Base-by-base conservation (phyloP, 495 filamentous ascomycete genomes). In the Penicillium steckii region DNA sequence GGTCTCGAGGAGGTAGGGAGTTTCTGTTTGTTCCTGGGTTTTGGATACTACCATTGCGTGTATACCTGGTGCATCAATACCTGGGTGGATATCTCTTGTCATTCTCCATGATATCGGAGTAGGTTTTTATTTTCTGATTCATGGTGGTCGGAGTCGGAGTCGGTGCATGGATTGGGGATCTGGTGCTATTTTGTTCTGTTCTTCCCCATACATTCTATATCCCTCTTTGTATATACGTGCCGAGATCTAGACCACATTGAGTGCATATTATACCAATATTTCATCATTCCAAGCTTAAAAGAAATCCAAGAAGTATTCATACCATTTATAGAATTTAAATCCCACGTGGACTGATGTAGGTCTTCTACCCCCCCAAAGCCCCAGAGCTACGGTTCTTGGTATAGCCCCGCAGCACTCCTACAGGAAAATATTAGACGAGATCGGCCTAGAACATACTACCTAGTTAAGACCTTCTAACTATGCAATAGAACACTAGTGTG, bases 11-110 rank as follows among this genome's bases (percentile, higher is more conserved):
- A 15, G 37, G 21, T 18, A 13, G 27, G 32, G 52, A 27, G 32
- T 53, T 55, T 45, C 43, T 23, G 38, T 23, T 41, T 41, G 38
- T 41, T 41, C 46, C 52, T 48, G 27, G 38, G 52, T 48, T 30
- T 44, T 44, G 40, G 38, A 26, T 44, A 43, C 29, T 27, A 6
- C 29, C 32, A 21, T 8, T 19, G 38, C 21, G 50, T 48, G 43
- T 48, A 24, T 49, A 55, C 40, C 52, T 55, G 38, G 46, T 49
- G 46, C 45, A 46, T 52, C 44, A 48, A 48, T 49, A 45, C 38
- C 38, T 23, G 38, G 38, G 38, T 41, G 38, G 38, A 41, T 21
- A 41, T 15, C 43, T 48, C 8, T 41, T 41, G n/a, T 41, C 38
- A 41, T 41, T 41, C 38, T 23, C 18, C 38, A n/a, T 41, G 38